phyloP scores from a whole-genome alignment of 2,329 filamentous ascomycete genomes.

The Colletotrichum euphorbiae region DNA sequence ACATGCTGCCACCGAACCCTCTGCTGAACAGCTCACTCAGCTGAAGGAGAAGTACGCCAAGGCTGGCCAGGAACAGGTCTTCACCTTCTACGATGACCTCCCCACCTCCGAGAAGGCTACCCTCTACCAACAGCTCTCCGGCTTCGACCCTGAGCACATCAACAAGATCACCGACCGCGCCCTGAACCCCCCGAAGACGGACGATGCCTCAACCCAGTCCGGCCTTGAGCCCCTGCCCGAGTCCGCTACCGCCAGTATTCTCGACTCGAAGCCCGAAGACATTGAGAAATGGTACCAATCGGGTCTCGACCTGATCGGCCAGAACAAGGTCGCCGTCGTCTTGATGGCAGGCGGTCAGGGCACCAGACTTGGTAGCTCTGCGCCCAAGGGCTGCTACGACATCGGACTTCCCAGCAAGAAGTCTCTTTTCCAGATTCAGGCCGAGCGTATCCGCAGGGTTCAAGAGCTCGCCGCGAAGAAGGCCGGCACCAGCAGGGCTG shows the following conservation, averaged over 20 bases:
- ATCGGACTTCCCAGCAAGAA: conserved; percentile 94
- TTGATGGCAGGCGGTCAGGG: conserved; percentile 98
- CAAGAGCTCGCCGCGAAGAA: conserved; percentile 83
- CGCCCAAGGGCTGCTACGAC: conserved; percentile 96
- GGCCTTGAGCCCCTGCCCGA: conserved; percentile 88
- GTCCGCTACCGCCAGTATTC: conserved; percentile 86
- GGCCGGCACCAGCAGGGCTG: conserved; percentile 62
- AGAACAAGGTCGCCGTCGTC: conserved; percentile 85
- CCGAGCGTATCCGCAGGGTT: conserved; percentile 89
- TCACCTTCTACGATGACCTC: conserved; percentile 86
- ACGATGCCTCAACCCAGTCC: conserved; percentile 61
- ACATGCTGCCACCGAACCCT: conserved; percentile 63
- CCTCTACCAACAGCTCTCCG: conserved; percentile 84
- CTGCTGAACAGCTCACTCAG: conserved; percentile 72
- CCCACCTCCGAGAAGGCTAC: conserved; percentile 76
- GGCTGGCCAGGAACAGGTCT: conserved; percentile 84
- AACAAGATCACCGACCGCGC: conserved; percentile 87
- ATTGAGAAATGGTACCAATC: conserved; percentile 86
- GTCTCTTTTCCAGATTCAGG: conserved; percentile 97
- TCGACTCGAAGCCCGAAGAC: conserved; percentile 85
- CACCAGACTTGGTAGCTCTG: conserved; percentile 92
- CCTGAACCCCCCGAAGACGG: conserved; percentile 78
- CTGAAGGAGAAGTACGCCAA: conserved; percentile 79
- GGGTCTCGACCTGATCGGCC: conserved; percentile 81
- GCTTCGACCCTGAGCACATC: conserved; percentile 87